A percentile compares a stretch with the other conserved stretches of the same genome.
phyloP scores from a whole-genome alignment of 2,329 filamentous ascomycete species.

The Lachnellula subtilissima region DNA sequence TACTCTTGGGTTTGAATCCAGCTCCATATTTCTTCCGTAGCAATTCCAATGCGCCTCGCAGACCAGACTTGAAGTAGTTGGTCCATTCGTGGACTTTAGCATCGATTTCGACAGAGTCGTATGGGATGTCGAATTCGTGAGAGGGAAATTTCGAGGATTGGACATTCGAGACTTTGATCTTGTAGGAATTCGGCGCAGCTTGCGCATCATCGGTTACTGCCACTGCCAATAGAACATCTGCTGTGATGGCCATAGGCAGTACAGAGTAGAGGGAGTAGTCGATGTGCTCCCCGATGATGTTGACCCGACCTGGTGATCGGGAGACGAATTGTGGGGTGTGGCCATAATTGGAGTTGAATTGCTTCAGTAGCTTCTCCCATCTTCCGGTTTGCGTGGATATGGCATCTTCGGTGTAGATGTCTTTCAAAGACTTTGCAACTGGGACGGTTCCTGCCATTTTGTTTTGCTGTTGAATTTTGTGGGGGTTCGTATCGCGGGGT shows the following conservation, averaged over 20 bases:
- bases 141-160: conserved; percentile 69
- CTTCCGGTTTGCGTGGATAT: conserved; percentile 62
- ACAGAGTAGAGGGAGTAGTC: conserved; percentile 98
- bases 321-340: conserved; percentile 73
- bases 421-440: conserved; percentile 65
- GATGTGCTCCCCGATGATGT: conserved; percentile 98
- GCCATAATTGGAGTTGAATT: conserved; percentile 68
- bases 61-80: conserved; percentile 95
- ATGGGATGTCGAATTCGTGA: conserved; percentile 67
- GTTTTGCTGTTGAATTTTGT: conserved; percentile 4
- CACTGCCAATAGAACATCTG: conserved; percentile 85
- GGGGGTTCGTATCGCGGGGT: conserved; percentile 12
- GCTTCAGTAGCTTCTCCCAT: conserved; percentile 69
- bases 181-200: conserved; percentile 51
- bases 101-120: conserved; percentile 70
- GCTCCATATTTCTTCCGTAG: conserved; percentile 60
- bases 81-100: conserved; percentile 86
- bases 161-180: conserved; percentile 75
- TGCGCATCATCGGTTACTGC: conserved; percentile 43
- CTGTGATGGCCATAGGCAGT: conserved; percentile 89
- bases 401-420: conserved; percentile 78
- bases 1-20: conserved; percentile 63
- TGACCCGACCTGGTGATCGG: conserved; percentile 88
- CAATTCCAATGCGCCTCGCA: conserved; percentile 75
- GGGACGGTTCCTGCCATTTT: conserved; percentile 62